These are phyloP conservation scores for Fraxinus angustifolia DNA, from an alignment of 305 asterid species.

Conservation along the genomic window DNA sequence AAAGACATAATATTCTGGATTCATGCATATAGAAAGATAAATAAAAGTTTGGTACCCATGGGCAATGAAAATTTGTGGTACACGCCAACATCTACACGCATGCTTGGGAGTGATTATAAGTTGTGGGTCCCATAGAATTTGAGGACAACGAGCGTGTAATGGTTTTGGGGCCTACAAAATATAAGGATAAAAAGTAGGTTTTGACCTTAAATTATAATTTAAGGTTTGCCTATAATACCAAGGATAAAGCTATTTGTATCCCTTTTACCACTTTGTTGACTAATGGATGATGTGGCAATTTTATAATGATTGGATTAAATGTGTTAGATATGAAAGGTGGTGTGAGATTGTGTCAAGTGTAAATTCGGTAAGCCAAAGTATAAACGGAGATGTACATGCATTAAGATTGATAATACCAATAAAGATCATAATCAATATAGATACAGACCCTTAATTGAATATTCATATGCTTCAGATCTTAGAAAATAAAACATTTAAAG, in stretches of 20 bases:
- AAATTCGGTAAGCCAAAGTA: no score
- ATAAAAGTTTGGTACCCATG: neutral
- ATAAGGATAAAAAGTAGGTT: neutral
- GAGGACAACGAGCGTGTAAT: neutral
- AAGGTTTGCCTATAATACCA: neutral
- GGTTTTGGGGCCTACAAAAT: neutral
- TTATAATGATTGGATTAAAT: no score
- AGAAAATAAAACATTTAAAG: neutral
- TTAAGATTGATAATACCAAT: neutral
- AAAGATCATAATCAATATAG: neutral
- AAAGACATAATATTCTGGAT: neutral
- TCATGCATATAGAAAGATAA: neutral
- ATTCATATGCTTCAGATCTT: conserved; percentile 7
- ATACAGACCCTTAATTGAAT: neutral
- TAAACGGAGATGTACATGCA: no score
- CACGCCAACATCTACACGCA: neutral
- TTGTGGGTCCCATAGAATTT: no score
- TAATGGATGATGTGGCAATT: no score
- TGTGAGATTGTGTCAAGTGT: no score
- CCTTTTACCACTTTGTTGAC: no score
- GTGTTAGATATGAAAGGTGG: no score
- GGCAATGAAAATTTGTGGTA: neutral
- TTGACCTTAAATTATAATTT: neutral
- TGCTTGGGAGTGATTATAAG: neutral
- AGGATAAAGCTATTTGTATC: no score